A percentile compares a stretch with the other conserved stretches of the same genome.
phyloP scores from a whole-genome alignment of 1,284 basidiomycete species.

The Sphaerobolus stellatus region DNA sequence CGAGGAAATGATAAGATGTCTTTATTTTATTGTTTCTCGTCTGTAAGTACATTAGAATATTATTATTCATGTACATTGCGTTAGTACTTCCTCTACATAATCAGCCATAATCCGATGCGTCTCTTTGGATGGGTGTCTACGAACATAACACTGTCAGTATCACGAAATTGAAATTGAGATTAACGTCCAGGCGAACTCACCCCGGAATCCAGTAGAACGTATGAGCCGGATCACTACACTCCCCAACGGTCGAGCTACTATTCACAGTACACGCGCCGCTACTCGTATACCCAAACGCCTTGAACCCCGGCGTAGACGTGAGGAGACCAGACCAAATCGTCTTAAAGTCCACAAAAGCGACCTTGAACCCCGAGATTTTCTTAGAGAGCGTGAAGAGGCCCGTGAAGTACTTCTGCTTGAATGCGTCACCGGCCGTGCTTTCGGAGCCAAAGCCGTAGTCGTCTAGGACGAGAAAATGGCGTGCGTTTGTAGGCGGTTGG shows the following conservation, averaged over 20 bases:
- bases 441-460: conserved; percentile 30
- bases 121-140: conserved; percentile 43
- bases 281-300: conserved; percentile 34
- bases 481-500: conserved; percentile 28
- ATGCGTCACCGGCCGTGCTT: conserved; percentile 26
- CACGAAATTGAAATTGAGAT: too few relatives aligned
- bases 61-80: conserved; percentile 26
- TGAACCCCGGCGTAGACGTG: conserved; percentile 26
- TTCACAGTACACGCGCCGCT: conserved; percentile 36
- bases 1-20: too few relatives aligned
- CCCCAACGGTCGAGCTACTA: conserved; percentile 27
- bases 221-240: conserved; percentile 45
- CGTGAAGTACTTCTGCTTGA: conserved; percentile 29
- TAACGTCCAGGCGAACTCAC: conserved; percentile 37
- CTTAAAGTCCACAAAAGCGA: conserved; percentile 30
- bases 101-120: conserved; percentile 47
- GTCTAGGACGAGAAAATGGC: conserved; percentile 29
- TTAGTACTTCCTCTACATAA: conserved; percentile 44
- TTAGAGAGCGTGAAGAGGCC: conserved; percentile 21
- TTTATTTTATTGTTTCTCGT: too few relatives aligned
- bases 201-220: conserved; percentile 52
- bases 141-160: too few relatives aligned
- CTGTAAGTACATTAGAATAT: too few relatives aligned
- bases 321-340: conserved; percentile 33
- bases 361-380: conserved; percentile 14